phyloP scores from a whole-genome alignment of 2,329 filamentous ascomycete species.

The Lecanicillium sp. region DNA sequence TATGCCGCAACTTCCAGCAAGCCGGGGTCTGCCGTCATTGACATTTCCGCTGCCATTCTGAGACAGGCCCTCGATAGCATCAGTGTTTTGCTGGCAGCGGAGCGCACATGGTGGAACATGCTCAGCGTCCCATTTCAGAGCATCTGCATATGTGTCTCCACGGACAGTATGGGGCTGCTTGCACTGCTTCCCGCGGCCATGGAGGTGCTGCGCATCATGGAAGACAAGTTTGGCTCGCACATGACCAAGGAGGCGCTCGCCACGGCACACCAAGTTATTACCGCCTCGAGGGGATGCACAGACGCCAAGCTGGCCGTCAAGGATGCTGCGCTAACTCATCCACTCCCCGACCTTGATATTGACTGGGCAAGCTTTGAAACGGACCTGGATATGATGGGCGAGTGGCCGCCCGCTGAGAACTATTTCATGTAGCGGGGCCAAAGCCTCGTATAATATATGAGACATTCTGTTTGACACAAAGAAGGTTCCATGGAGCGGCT shows the following conservation, averaged over 20 bases:
- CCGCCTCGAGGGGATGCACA: not conserved
- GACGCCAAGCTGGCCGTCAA: slow-evolving; percentile 5
- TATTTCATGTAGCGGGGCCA: slow-evolving; percentile 4
- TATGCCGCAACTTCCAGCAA: not conserved
- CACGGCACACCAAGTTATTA: slow-evolving; percentile 11
- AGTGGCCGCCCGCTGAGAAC: slow-evolving; percentile 1
- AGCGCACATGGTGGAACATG: slow-evolving; percentile 16
- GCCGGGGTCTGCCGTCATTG: not conserved
- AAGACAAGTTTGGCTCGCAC: slow-evolving; percentile 14
- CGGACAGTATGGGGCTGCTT: slow-evolving; percentile 11
- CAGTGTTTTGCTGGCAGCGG: not conserved
- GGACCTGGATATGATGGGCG: slow-evolving; percentile 1
- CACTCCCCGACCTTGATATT: not conserved
- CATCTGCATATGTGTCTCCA: slow-evolving; percentile 13
- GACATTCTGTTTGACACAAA: too few relatives aligned
- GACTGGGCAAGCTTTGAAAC: slow-evolving; percentile 3
- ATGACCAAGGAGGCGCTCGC: slow-evolving; percentile 16
- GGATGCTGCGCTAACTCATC: slow-evolving; percentile 5
- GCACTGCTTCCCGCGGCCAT: slow-evolving; percentile 13
- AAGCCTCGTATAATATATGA: too few relatives aligned
- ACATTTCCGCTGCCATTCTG: not conserved
- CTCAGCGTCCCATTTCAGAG: slow-evolving; percentile 16
- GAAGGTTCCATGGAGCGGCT: too few relatives aligned
- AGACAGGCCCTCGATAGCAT: slow-evolving; percentile 6
- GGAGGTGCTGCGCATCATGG: slow-evolving; percentile 8